Base-by-base conservation (phyloP, 2,329 filamentous ascomycete genomes). In the Microascus cirrosus region DNA sequence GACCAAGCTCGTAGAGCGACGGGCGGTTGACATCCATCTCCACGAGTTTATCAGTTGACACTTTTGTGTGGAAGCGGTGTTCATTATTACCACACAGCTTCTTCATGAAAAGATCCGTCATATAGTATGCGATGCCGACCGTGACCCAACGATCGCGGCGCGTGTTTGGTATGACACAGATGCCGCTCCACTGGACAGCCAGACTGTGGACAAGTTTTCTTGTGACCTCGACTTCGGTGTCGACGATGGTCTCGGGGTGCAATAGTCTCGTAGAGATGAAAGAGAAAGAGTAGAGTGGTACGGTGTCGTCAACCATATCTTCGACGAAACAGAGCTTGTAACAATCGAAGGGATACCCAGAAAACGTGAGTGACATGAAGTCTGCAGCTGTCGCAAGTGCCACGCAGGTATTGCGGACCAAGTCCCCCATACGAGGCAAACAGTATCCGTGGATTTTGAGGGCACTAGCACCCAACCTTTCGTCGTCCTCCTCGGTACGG, bases 241-340 rank as follows among this genome's bases (percentile, higher is more conserved):
- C 93, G 64, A 95, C 86, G 39, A 97, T 83, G 35, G 89, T 86
- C 62, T 90, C 85, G 0, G 90, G 88, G 65, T 90, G 95, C 0
- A 99, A 81, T 1, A 99, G 76, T 50, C 90, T 84, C 55, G 82
- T 93, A 74, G 90, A 97, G 72, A 91, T 91, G 35, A 99, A 83
- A 0, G 92, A 88, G 63, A 99, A 78, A 0, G 89, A 93, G 36
- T 91, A 91, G 10, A 90, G 83, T 20, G 91, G 82, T 22, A 87
- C 77, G 1, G 87, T 87, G 59, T 96, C 88, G 34, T 82, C 77
- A 1, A 86, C 74, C 68, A 94, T 81, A 69, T 99, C 94, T 64
- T 99, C 94, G 20, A 99, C 85, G 65, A 99, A 99, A 63, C 90
- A 92, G 58, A 97, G 74, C 66, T 95, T 95, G 77, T 95, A 97